Evolutionary conservation across 805 yeast species (phyloP), one percentile per base, ranked within the genome.

Genomic region (Yamadazyma endophytica): DNA sequence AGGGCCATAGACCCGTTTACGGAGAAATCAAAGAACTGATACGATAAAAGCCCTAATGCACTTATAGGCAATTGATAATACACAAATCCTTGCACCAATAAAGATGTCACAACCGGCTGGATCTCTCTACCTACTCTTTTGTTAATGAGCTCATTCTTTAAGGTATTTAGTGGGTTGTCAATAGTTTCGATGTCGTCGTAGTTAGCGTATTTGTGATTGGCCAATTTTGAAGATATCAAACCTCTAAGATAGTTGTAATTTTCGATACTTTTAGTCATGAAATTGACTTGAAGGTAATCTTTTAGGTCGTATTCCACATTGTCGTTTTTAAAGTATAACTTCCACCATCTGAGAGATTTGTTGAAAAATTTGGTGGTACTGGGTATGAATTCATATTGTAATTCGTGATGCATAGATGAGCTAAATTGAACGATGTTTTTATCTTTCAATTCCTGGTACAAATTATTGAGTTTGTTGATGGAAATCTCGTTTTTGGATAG

Each of bases 281-380:
- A 65, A 21, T 52, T 43, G 6, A 41, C 28, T 26, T 36, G 48
- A 36, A 65, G 56, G 42, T 36, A 62, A 34, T 65, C 72, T 35
- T 65, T 65, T 26, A 65, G 39, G 22, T 54, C 58, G 35, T 65
- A 65, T 42, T 63, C 70, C 14, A 65, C 63, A 39, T 65, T 64
- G 30, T 65, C 72, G 37, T 65, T 65, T 28, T 52, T 54, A 34
- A 46, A 48, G 40, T 65, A 65, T n/a, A 65, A 42, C 39, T 49
- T 63, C 66, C 68, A 65, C 70, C 70, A 65, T 12, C 44, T 42
- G 29, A 65, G 51, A 12, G 46, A 52, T 13, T 42, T 46, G 15
- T 32, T 36, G 50, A 65, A 62, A 29, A 54, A 61, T 1, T 33
- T 38, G 12, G 37, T 40, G 1, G 66, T 54, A 5, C 46, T 35